Evolutionary conservation across 1,139 yeast species (phyloP).

Genomic region (Candida tunisiensis): DNA sequence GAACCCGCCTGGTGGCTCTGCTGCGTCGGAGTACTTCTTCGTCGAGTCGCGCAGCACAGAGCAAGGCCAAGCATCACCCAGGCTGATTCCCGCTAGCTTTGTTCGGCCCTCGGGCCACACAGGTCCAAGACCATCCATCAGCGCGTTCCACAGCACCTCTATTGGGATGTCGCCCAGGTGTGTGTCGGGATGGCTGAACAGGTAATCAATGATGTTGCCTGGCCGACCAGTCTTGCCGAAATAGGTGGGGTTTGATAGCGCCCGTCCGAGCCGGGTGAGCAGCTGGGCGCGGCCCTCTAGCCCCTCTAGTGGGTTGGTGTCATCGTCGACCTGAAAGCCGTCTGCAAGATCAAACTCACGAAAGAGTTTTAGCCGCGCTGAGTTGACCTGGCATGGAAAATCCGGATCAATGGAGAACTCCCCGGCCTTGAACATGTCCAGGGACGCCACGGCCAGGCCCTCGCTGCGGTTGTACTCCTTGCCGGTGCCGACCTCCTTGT

Average conservation of each 20-base stretch:
- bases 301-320: conserved; percentile 34
- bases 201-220: conserved; percentile 34
- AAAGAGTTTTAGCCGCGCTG: neutral
- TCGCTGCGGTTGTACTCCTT: conserved; percentile 29
- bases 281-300: conserved; percentile 31
- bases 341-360: conserved; percentile 7
- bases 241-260: conserved; percentile 22
- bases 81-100: conserved; percentile 26
- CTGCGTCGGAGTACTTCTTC: no score
- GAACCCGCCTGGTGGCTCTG: no score
- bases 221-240: conserved; percentile 36
- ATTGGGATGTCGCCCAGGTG: conserved; percentile 19
- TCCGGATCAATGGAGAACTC: conserved; percentile 18
- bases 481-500: conserved; percentile 18
- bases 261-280: conserved; percentile 27
- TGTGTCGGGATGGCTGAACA: conserved; percentile 11
- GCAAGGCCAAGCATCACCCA: conserved; percentile 45
- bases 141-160: conserved; percentile 30
- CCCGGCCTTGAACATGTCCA: conserved; percentile 35
- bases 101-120: conserved; percentile 48
- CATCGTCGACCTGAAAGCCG: conserved; percentile 28
- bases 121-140: conserved; percentile 33
- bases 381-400: no score
- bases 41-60: no score
- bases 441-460: conserved; percentile 42